Evolutionary conservation across 2,329 filamentous ascomycete genomes (phyloP).

Genomic region (Sarocladiaceae sp.): DNA sequence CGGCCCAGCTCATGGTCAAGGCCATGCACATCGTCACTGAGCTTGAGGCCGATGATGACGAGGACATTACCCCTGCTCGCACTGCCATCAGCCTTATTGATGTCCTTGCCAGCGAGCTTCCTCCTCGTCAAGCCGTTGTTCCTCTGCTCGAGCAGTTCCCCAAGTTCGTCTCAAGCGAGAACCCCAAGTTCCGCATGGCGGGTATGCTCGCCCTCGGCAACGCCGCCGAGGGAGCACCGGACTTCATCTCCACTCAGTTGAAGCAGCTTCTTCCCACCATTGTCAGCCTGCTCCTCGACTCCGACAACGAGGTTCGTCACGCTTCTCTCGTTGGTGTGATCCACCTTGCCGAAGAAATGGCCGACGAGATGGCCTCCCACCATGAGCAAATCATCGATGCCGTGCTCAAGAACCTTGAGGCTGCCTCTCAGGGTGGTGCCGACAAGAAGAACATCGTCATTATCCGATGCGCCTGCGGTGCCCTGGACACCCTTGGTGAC

Average conservation of each 20-base stretch:
- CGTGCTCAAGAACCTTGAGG: constrained; percentile 81
- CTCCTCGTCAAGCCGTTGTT: constrained; percentile 89
- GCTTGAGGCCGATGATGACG: constrained; percentile 68
- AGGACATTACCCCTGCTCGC: constrained; percentile 72
- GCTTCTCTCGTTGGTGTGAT: constrained; percentile 84
- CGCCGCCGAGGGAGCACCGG: constrained; percentile 91
- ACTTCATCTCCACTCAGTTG: constrained; percentile 94
- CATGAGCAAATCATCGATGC: constrained; percentile 80
- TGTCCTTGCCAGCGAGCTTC: constrained; percentile 78
- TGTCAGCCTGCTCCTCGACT: constrained; percentile 75
- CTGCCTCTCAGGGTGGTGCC: constrained; percentile 61
- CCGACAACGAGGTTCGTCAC: constrained; percentile 77
- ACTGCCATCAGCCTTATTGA: constrained; percentile 84
- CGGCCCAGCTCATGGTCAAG: constrained; percentile 79
- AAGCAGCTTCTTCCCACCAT: constrained; percentile 79
- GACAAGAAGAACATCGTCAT: constrained; percentile 77
- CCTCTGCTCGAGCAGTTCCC: constrained; percentile 84
- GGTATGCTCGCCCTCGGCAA: constrained; percentile 89
- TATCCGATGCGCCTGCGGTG: constrained; percentile 82
- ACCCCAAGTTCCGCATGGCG: constrained; percentile 78
- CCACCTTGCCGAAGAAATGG: constrained; percentile 85
- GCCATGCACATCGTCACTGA: constrained; percentile 86
- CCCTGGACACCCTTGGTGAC: constrained; percentile 85
- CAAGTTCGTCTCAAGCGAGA: constrained; percentile 66
- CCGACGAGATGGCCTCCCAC: constrained; percentile 80